Base-by-base conservation (phyloP, 805 yeast genomes). In the Barnettozyma pratensis region DNA sequence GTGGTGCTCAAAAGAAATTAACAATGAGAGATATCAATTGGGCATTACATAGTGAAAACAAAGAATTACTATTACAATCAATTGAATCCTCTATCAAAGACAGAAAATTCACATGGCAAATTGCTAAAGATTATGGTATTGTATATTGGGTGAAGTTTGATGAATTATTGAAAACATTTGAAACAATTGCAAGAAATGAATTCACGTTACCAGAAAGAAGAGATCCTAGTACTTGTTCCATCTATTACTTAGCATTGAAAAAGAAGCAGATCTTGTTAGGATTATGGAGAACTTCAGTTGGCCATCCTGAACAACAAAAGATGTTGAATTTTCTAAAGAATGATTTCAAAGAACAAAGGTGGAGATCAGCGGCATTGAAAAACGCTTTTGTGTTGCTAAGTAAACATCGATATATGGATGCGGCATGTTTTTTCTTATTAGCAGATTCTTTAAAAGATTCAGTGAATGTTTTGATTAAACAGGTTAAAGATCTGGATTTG, bases 371-470 rank as follows among this genome's bases (percentile, higher is more conserved):
- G 1, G 97, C 98, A 0, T 66, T 81, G 58, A 94, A 94, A 60
- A 92, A 92, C 67, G 98, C 98, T 0, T 92, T 80, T 71, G 98
- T 88, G 0, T 69, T 92, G 39, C 65, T 94, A 54, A 87, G 97
- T 52, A 89, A 89, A 59, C 99, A 91, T 64, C 71, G 98, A 39
- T 87, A 76, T 59, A 69, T 77, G 62, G 95, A 90, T 65, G 96
- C 97, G 0, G 97, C 97, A 0, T 81, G 84, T 26, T 91, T 94
- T 63, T 92, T 92, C 65, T 65, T 92, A 35, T 71, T 92, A 10
- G 96, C 87, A 0, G 90, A 76, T 44, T 72, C 90, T 1, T 66
- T 88, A 11, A 77, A 77, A 47, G 98, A 94, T 67, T 81, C 90
- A 50, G 85, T 85, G 30, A 81, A 77, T 61, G 92, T 90, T 0